These are phyloP conservation scores for Flaveria floridana DNA, from an alignment of 140 eudicot species.

Conservation along the genomic window DNA sequence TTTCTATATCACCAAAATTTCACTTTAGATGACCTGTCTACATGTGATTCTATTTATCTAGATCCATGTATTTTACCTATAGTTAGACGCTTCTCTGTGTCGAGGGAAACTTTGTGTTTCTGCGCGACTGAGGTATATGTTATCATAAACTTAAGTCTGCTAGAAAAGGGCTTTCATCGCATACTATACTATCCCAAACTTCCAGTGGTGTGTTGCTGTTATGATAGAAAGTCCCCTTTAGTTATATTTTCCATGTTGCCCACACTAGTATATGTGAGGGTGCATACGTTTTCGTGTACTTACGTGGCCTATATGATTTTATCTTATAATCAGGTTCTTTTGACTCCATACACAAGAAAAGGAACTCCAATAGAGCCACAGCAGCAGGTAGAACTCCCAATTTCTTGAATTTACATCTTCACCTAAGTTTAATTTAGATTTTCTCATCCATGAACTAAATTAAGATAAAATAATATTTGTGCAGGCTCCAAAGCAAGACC, in stretches of 20 bases:
- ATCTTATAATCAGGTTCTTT: constrained; percentile 51
- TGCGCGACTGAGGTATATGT: too few species aligned
- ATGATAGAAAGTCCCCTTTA: too few species aligned
- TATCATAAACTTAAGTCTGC: too few species aligned
- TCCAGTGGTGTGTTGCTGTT: too few species aligned
- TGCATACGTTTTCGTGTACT: neutral
- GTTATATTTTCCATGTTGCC: neutral
- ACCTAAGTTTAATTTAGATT: neutral
- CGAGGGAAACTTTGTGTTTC: too few species aligned
- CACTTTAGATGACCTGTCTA: too few species aligned
- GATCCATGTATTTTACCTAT: too few species aligned
- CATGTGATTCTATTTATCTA: too few species aligned
- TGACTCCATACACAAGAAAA: constrained; percentile 70
- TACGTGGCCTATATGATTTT: neutral
- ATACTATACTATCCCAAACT: too few species aligned
- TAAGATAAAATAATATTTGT: neutral
- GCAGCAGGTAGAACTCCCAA: constrained; percentile 47
- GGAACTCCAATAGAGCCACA: constrained; percentile 62
- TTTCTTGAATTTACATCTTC: neutral
- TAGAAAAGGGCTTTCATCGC: too few species aligned
- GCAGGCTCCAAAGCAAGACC: constrained; percentile 56
- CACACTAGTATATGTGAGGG: neutral
- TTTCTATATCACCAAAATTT: too few species aligned
- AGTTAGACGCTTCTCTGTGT: too few species aligned
- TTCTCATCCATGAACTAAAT: neutral